phyloP scores from a whole-genome alignment of 1,284 basidiomycete genomes.

The Irpex lacteus region DNA sequence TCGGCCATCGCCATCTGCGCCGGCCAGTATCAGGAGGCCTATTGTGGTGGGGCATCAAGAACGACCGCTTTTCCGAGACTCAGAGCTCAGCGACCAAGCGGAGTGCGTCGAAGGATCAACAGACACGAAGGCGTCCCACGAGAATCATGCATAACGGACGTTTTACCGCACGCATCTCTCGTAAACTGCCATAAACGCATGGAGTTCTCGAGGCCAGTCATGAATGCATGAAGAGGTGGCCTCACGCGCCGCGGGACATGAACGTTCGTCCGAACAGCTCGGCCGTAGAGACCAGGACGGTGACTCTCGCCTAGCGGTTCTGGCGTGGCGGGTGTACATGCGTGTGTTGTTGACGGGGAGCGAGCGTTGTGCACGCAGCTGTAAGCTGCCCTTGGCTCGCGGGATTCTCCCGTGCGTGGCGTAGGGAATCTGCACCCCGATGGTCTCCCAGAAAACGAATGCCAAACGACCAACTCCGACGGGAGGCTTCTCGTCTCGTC shows the following conservation, averaged over 20 bases:
- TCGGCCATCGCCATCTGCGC: too few species aligned
- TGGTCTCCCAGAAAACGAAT: neutral
- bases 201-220: neutral
- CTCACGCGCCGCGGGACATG: too few species aligned
- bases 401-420: neutral
- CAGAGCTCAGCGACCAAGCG: neutral
- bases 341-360: neutral
- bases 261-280: too few species aligned
- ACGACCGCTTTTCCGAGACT: neutral
- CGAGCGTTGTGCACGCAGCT: neutral
- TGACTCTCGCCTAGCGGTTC: neutral
- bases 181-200: conserved; percentile 1
- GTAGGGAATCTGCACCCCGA: neutral
- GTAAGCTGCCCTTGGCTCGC: neutral
- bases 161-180: neutral
- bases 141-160: neutral
- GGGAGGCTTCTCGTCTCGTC: neutral
- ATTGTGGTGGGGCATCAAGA: neutral
- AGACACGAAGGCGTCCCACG: neutral
- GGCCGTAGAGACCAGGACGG: too few species aligned
- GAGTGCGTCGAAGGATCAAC: neutral
- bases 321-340: neutral
- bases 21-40: neutral
- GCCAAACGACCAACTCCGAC: neutral
- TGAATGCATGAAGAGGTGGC: neutral